Percentiles rank a stretch among this genome's conserved stretches.
These are phyloP conservation scores for Entophlyctis luteolus DNA, from an alignment of 192 early-diverging fungal genomes.

Conservation along the genomic window DNA sequence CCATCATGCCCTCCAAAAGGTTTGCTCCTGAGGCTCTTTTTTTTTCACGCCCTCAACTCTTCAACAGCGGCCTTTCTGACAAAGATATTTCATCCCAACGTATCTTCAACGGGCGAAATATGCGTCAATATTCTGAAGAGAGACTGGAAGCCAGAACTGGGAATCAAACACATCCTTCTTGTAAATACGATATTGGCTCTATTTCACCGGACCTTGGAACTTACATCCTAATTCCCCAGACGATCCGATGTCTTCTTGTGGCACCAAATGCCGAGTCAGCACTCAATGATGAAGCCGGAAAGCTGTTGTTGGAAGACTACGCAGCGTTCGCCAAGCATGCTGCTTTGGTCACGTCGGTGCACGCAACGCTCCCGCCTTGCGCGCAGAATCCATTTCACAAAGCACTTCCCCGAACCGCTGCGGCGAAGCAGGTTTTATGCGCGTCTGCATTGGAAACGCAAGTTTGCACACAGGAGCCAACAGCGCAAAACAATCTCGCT, in stretches of 20 bases:
- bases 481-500: neutral
- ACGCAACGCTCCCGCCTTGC: constrained; percentile 44
- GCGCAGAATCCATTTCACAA: neutral
- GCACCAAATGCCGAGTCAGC: constrained; percentile 94
- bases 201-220: no score
- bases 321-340: constrained; percentile 80
- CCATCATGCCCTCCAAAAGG: constrained; percentile 83
- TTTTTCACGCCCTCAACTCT: neutral
- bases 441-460: neutral
- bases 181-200: constrained; percentile 35
- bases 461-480: neutral
- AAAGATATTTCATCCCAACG: constrained; percentile 97
- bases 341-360: constrained; percentile 71
- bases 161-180: constrained; percentile 79
- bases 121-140: constrained; percentile 95
- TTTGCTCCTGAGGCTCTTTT: constrained; percentile 27
- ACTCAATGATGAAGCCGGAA: constrained; percentile 91
- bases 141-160: constrained; percentile 88
- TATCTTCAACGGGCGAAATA: constrained; percentile 79
- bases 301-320: constrained; percentile 82
- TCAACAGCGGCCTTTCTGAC: constrained; percentile 73
- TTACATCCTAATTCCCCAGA: no score
- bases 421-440: neutral
- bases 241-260: constrained; percentile 91
- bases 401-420: neutral